Conservation (phyloP, 805 yeast genomes). For the Candida yuanshanica region DNA sequence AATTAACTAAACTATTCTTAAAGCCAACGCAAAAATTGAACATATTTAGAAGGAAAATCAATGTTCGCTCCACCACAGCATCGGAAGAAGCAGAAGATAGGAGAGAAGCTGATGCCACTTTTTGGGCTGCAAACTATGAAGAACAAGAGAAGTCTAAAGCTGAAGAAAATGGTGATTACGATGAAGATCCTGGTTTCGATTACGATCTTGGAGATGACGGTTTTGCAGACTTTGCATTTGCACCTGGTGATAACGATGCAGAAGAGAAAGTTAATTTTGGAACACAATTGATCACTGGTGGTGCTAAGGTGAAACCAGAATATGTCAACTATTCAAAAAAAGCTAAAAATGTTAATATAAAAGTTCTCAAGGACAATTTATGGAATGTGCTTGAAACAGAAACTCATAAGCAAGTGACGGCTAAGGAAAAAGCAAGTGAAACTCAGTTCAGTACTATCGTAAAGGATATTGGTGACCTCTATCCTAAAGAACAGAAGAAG, state of each 20-base stretch:
- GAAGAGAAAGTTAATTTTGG: constrained; percentile 18
- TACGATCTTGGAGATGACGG: constrained; percentile 3
- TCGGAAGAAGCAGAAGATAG: constrained; percentile 14
- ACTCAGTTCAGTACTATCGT: constrained; percentile 42
- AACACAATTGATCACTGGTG: constrained; percentile 24
- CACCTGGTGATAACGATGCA: constrained; percentile 5
- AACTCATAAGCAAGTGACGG: not conserved
- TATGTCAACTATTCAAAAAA: constrained; percentile 58
- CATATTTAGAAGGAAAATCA: constrained; percentile 20
- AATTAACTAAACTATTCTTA: constrained; percentile 59
- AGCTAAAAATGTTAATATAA: constrained; percentile 77
- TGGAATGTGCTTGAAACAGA: constrained; percentile 50
- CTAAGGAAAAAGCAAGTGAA: constrained; percentile 1
- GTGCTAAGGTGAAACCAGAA: constrained; percentile 30
- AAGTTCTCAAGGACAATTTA: constrained; percentile 62
- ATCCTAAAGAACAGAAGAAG: constrained; percentile 48
- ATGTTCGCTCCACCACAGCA: constrained; percentile 1
- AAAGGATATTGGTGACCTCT: constrained; percentile 42
- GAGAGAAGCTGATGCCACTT: constrained; percentile 55
- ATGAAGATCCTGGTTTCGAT: constrained; percentile 22
- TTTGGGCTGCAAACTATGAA: constrained; percentile 65
- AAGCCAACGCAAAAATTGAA: constrained; percentile 52
- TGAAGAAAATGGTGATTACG: constrained; percentile 19
- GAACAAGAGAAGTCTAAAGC: constrained; percentile 32
- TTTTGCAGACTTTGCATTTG: constrained; percentile 20